phyloP scores from a whole-genome alignment of 2,329 filamentous ascomycete genomes.

The Fusarium keratoplasticum region DNA sequence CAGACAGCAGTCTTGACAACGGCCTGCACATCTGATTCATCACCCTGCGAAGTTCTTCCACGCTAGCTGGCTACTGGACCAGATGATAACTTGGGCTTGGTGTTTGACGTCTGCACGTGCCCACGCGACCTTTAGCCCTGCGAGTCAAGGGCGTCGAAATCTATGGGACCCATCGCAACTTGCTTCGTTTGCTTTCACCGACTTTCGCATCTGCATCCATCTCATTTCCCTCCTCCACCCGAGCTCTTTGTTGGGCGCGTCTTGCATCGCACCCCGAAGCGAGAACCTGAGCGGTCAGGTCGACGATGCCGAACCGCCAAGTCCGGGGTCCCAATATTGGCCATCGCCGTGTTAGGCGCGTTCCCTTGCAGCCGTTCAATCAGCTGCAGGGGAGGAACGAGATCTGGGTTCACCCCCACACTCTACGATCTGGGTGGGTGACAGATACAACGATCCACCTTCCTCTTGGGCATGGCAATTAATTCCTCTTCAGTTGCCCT shows the following conservation, averaged over 20 bases:
- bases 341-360: slow-evolving; percentile 21
- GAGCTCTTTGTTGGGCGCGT: background rate
- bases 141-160: slow-evolving; percentile 20
- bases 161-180: slow-evolving; percentile 22
- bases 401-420: slow-evolving; percentile 41
- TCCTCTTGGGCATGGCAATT: slow-evolving; percentile 6
- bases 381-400: slow-evolving; percentile 32
- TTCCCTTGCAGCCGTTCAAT: slow-evolving; percentile 35
- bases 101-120: background rate
- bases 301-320: slow-evolving; percentile 7
- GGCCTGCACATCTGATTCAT: background rate
- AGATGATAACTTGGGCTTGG: background rate
- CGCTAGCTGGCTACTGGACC: background rate
- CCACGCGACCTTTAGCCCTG: slow-evolving; percentile 23
- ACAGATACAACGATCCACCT: slow-evolving; percentile 34
- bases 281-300: slow-evolving; percentile 24
- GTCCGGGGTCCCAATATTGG: slow-evolving; percentile 11
- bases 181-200: slow-evolving; percentile 33
- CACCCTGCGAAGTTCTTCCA: background rate
- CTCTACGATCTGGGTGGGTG: slow-evolving; percentile 29
- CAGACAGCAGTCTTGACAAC: background rate
- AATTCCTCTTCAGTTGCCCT: background rate
- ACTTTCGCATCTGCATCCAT: slow-evolving; percentile 25
- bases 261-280: background rate
- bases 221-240: background rate